phyloP scores from a whole-genome alignment of 257 asterid species.

The Solanum sejunctum region DNA sequence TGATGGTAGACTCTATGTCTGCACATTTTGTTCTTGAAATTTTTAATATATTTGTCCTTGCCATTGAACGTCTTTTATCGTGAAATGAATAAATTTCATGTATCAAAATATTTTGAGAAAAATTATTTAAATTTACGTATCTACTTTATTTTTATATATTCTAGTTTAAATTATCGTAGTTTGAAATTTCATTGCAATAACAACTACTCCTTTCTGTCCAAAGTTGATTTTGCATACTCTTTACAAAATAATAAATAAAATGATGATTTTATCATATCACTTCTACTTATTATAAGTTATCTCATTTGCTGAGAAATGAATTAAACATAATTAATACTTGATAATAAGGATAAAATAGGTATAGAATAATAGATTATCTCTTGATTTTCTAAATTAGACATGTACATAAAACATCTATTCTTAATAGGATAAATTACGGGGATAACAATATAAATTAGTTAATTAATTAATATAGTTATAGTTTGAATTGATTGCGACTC shows the following conservation, averaged over 20 bases:
- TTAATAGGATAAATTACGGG: background rate
- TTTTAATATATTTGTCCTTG: background rate
- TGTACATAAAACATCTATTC: background rate
- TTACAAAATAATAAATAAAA: background rate
- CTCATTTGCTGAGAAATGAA: background rate
- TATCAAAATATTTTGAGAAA: background rate
- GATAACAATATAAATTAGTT: too few species aligned
- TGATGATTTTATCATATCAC: background rate
- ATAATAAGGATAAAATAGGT: background rate
- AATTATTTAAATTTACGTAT: background rate
- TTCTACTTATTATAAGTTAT: background rate
- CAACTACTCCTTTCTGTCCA: background rate
- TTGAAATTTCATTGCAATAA: background rate
- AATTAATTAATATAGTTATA: too few species aligned
- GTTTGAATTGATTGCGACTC: too few species aligned
- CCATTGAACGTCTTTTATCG: background rate
- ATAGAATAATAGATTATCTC: background rate
- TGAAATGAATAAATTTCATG: background rate
- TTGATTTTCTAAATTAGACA: background rate
- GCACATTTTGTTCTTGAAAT: too few species aligned
- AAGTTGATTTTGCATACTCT: background rate
- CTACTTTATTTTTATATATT: background rate
- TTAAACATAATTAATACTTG: background rate
- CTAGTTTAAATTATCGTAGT: background rate
- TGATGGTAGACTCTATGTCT: too few species aligned